Evolutionary conservation across 306 rosid genomes (phyloP), one percentile per base, ranked within the genome.

Genomic region (cucumber (Cucumis sativus)): DNA sequence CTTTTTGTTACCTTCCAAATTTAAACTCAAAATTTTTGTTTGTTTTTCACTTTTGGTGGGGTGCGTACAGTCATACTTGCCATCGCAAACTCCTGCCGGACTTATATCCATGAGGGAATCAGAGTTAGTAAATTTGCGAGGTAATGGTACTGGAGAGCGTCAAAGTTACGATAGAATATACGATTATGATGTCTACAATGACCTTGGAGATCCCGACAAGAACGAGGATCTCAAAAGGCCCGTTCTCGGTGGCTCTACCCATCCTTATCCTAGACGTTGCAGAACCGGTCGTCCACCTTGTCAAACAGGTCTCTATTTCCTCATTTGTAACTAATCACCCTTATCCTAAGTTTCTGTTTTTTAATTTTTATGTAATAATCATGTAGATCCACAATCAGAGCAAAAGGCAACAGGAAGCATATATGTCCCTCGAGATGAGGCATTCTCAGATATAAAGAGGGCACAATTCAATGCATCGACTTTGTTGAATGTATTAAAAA

Each of bases 131-230:
- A 58, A 17, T 25, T 10, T 83, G 33, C 78, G 83, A 25, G 91
- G 91, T 0, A 80, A 81, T 66, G 87, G 91, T 0, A 17, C 43
- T 35, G 88, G 88, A 58, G 82, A 83, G 35, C 84, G 87, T 17
- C 71, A 80, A 77, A n/a, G 7, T 1, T 78, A 77, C 35, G 87
- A 87, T n/a, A 83, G 88, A 28, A 76, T 87, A 4, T 87, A 87
- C 15, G 91, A 87, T 72, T 87, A 87, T 3, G 91, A 87, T 79
- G 87, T 85, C 1, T 87, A 85, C 71, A 83, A 85, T 11, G 88
- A 87, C 49, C 77, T 87, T 47, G 91, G 87, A 12, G 35, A 85
- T 45, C 87, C 88, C 8, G 86, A 85, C 16, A 74, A 12, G 21
- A 70, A 14, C 28, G 12, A 7, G 2, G 83, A 80, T 8, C 88